Evolutionary conservation across 305 asterid species (phyloP), one percentile per base, ranked within the genome.

Genomic region (Nicotiana rustica): DNA sequence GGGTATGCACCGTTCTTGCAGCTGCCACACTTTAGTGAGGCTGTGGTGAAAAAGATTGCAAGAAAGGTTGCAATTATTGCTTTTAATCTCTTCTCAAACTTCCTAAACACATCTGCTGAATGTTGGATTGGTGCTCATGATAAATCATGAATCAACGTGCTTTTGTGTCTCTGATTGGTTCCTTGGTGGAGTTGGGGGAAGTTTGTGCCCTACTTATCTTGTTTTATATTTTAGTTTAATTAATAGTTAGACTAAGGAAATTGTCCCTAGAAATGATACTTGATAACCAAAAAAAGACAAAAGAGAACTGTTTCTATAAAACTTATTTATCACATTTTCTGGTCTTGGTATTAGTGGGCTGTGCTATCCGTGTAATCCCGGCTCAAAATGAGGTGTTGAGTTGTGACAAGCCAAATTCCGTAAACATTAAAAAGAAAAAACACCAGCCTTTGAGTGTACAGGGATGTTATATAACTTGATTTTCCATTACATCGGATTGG

Each of bases 1-100:
- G 99, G 99, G 67, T 91, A 92, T 82, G 98, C 97, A 55, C 92
- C 99, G 70, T 97, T 97, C 86, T 93, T 97, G 88, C 99, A 97
- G 90, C 92, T 97, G 86, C 99, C 99, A 62, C 98, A 97, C 91
- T 95, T 97, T 89, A 93, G 93, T 3, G 99, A 97, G 90, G 86
- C 97, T 55, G 90, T 90, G 25, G 89, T 97, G 56, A 96, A 96
- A 89, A 95, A 90, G 90, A 89, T 96, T 82, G 92, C 97, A 80
- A 90, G 99, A 92, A 96, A 95, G 98, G 99, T 96, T 78, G 15
- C 79, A 77, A 82, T 79, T 84, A 73, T 73, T 49, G 44, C 64
- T 66, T 81, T 60, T 60, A 65, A 79, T 18, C 81, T 36, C 29
- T 6, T 44, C 71, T 73, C 59, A 78, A 47, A 73, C 38, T 18